These are phyloP conservation scores for Alternaria brassicae DNA, from an alignment of 2,329 filamentous ascomycete species.

Conservation along the genomic window DNA sequence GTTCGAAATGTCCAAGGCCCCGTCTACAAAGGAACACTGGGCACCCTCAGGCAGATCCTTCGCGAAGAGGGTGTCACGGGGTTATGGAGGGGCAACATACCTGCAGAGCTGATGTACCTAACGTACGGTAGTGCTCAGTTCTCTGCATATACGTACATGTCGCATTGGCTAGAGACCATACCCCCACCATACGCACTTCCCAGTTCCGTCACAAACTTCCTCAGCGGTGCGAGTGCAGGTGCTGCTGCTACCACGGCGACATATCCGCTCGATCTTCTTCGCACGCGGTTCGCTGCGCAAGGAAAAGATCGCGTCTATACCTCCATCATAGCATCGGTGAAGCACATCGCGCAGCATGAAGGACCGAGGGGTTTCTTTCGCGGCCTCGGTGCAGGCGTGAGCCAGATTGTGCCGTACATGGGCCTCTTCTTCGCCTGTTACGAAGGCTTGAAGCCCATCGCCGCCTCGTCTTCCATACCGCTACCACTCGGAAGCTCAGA, in stretches of 20 bases:
- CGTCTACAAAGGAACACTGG: conserved; percentile 76
- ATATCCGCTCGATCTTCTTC: conserved; percentile 90
- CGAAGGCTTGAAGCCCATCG: conserved; percentile 68
- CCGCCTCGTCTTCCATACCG: conserved; percentile 60
- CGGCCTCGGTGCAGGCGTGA: conserved; percentile 79
- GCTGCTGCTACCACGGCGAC: conserved; percentile 81
- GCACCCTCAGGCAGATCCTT: conserved; percentile 78
- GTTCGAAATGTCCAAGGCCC: conserved; percentile 57
- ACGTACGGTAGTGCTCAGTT: conserved; percentile 91
- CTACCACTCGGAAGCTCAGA: conserved; percentile 78
- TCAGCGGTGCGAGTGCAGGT: conserved; percentile 83
- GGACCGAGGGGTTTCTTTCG: conserved; percentile 84
- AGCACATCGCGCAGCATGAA: conserved; percentile 77
- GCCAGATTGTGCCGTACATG: conserved; percentile 95
- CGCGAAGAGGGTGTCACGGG: conserved; percentile 80
- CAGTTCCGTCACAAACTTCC: conserved; percentile 75
- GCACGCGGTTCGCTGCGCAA: conserved; percentile 96
- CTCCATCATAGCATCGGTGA: conserved; percentile 72
- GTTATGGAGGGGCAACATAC: conserved; percentile 97
- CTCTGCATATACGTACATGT: conserved; percentile 79
- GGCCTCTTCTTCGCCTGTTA: conserved; percentile 93
- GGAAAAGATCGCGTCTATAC: conserved; percentile 80
- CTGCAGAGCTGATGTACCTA: conserved; percentile 92
- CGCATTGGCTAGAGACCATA: conserved; percentile 68
- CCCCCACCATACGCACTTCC: conserved; percentile 61